Conservation (phyloP, 1,139 yeast species). For the Suhomyces yuchorum region DNA sequence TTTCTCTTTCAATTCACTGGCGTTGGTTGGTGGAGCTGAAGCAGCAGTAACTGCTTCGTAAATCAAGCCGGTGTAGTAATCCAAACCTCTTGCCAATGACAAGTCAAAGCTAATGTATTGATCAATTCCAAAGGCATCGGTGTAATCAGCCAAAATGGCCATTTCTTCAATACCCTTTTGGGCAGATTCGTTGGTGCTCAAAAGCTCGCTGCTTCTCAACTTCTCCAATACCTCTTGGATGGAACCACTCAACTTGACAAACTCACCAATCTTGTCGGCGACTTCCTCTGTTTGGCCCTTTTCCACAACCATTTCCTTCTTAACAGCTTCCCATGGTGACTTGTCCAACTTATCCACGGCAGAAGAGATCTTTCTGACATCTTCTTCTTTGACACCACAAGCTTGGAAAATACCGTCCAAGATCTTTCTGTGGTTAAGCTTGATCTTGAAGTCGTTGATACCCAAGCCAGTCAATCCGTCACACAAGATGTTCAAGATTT, state of each 20-base stretch:
- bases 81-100: constrained; percentile 95
- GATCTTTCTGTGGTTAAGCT: constrained; percentile 91
- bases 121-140: constrained; percentile 75
- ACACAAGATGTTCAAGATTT: constrained; percentile 73
- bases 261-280: constrained; percentile 90
- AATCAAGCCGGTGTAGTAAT: constrained; percentile 94
- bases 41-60: constrained; percentile 95
- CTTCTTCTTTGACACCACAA: constrained; percentile 93
- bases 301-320: constrained; percentile 87
- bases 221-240: constrained; percentile 64
- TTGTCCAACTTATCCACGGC: constrained; percentile 97
- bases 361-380: constrained; percentile 87
- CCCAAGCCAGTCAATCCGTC: constrained; percentile 86
- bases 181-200: constrained; percentile 69
- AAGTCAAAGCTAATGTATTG: constrained; percentile 77
- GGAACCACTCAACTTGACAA: constrained; percentile 80
- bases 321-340: constrained; percentile 91
- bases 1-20: constrained; percentile 62
- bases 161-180: constrained; percentile 81
- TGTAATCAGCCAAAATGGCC: constrained; percentile 69
- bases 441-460: constrained; percentile 83
- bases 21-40: constrained; percentile 89
- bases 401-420: constrained; percentile 94
- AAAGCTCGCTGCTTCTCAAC: constrained; percentile 57
- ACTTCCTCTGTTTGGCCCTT: constrained; percentile 88